Evolutionary conservation across 768 basidiomycete species (phyloP), one percentile per base, ranked within the genome.

Genomic region (Russula foetens): DNA sequence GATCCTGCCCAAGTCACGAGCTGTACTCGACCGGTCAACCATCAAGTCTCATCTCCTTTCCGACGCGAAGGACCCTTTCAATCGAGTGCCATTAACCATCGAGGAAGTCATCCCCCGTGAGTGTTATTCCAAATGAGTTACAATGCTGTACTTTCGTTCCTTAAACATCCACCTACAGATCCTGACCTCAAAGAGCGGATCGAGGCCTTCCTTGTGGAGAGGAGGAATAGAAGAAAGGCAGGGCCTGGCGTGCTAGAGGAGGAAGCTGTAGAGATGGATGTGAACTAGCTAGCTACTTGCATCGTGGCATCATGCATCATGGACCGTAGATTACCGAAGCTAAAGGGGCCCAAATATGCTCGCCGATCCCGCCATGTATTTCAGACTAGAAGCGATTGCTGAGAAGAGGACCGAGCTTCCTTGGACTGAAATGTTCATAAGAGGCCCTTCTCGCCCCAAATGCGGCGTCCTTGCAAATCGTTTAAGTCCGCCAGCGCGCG

Each of bases 31-130:
- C 71, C 84, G 90, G 24, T 79, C 88, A 2, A 98, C 95, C 2
- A 98, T 99, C 77, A 96, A 96, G 68, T 89, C 93, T 1, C 94
- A 97, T 71, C 75, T 98, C 38, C 76, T 99, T 21, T 96, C 93
- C 0, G 95, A 97, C 67, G 74, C 85, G 19, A 90, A 84, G 55
- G 97, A 99, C 72, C 97, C 97, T 1, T 99, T 98, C 81, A 99
- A 98, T 73, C 86, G 97, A 29, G 76, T 79, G 35, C 92, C 96
- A 2, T 76, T 97, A 28, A 72, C 76, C 11, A 83, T 94, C 63
- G 88, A 88, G 56, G 89, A 95, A 12, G 86, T 95, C 15, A 70
- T 85, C 59, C 82, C 91, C 28, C 74, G 94, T 92, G 67, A 65
- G 84, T 74, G 8, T 35, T 15, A 45, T 58, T n/a, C 50, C 29